These are phyloP conservation scores for Escallonia herrerae DNA, from an alignment of 129 eudicot genomes.

Conservation along the genomic window DNA sequence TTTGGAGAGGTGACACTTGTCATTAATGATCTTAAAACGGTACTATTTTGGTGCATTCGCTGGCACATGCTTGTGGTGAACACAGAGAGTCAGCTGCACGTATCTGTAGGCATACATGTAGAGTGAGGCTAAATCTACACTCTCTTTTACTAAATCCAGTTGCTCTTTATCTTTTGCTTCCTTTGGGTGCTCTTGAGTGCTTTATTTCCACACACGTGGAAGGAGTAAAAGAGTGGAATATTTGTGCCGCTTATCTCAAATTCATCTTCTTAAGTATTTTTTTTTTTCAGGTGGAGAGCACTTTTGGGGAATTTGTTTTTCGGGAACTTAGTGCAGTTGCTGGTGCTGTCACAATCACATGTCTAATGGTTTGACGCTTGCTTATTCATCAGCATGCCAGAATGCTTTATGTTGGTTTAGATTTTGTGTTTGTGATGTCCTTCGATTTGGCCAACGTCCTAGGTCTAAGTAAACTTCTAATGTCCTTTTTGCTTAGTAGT, in stretches of 20 bases:
- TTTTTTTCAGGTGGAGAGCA: constrained; percentile 47
- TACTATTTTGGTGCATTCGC: too few species aligned
- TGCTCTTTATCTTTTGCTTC: too few species aligned
- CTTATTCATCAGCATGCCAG: constrained; percentile 9
- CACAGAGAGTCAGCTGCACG: too few species aligned
- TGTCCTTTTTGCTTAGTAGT: too few species aligned
- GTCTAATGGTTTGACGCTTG: constrained; percentile 73
- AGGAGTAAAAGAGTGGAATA: too few species aligned
- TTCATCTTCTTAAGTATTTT: background rate
- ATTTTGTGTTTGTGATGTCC: background rate
- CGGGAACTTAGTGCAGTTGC: constrained; percentile 90
- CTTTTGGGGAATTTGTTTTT: constrained; percentile 49
- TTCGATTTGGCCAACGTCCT: background rate
- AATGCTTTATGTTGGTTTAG: background rate
- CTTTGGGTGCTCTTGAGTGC: background rate
- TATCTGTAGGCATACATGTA: too few species aligned
- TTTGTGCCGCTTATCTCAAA: background rate
- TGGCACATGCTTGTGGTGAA: too few species aligned
- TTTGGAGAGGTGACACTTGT: too few species aligned
- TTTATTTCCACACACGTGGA: background rate
- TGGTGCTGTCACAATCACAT: constrained; percentile 89
- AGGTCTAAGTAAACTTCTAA: too few species aligned
- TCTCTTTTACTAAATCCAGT: too few species aligned
- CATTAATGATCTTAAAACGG: too few species aligned
- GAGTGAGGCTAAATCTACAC: too few species aligned